A percentile compares a stretch with the other conserved stretches of the same genome.
Evolutionary conservation across 805 yeast genomes (phyloP).

Genomic region (Metschnikowia henanensis): DNA sequence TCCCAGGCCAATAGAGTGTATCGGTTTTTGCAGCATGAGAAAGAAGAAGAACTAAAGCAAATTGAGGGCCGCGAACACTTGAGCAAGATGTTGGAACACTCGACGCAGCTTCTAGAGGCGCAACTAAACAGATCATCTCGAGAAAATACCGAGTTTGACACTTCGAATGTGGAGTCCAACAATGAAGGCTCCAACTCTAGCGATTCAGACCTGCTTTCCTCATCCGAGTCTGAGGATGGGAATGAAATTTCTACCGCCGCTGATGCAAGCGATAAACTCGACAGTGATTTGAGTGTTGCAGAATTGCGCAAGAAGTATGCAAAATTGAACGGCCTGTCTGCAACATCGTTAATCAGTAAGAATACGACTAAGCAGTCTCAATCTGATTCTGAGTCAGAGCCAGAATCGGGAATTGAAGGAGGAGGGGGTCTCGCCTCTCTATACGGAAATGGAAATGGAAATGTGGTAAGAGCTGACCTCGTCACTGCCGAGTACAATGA

Average conservation of each 20-base stretch:
- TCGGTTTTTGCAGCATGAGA: conserved; percentile 68
- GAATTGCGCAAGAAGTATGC: conserved; percentile 59
- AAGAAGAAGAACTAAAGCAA: conserved; percentile 76
- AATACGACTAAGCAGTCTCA: conserved; percentile 13
- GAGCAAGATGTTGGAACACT: conserved; percentile 84
- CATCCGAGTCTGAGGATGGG: conserved; percentile 19
- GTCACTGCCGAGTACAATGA: conserved; percentile 29
- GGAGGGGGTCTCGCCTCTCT: conserved; percentile 29
- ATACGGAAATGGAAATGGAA: conserved; percentile 28
- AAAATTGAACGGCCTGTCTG: conserved; percentile 26
- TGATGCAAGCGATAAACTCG: conserved; percentile 27
- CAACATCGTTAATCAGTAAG: conserved; percentile 18
- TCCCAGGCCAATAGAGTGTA: conserved; percentile 81
- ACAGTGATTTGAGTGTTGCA: conserved; percentile 53
- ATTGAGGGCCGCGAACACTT: conserved; percentile 84
- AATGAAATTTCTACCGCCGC: background rate
- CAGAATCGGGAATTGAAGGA: no score
- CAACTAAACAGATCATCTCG: conserved; percentile 51
- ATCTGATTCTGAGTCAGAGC: conserved; percentile 7
- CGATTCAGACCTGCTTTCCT: conserved; percentile 21
- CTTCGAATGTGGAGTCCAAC: conserved; percentile 16
- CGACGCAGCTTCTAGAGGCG: conserved; percentile 86
- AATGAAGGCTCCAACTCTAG: conserved; percentile 22
- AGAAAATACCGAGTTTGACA: conserved; percentile 28
- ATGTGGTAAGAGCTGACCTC: background rate